Evolutionary conservation across 345 rosid genomes (phyloP).

Genomic region (Combretum micranthum): DNA sequence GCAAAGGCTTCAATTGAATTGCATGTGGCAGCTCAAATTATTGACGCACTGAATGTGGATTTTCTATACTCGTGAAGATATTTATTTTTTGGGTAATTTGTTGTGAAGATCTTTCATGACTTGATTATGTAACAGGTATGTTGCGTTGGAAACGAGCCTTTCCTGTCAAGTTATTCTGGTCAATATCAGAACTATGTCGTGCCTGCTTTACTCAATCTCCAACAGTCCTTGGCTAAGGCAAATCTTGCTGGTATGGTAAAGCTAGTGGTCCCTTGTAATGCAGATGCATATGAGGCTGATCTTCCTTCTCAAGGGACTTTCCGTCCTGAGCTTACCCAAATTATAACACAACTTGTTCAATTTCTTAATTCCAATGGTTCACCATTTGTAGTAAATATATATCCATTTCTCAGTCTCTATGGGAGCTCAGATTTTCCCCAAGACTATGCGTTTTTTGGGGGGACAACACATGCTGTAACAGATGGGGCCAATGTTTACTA

Average conservation of each 20-base stretch:
- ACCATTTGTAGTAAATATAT: constrained; percentile 85
- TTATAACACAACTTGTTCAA: constrained; percentile 72
- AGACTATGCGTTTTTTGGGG: constrained; percentile 86
- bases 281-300: constrained; percentile 80
- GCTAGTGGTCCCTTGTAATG: constrained; percentile 93
- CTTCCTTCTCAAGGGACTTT: constrained; percentile 90
- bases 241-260: constrained; percentile 80
- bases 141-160: constrained; percentile 98
- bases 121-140: constrained; percentile 40
- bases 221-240: constrained; percentile 68
- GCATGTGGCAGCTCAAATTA: no score
- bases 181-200: constrained; percentile 67
- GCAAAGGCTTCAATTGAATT: no score
- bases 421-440: constrained; percentile 88
- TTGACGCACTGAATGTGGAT: no score
- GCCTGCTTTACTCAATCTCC: constrained; percentile 77
- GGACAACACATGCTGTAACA: constrained; percentile 68
- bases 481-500: constrained; percentile 76
- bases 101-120: neutral
- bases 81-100: neutral
- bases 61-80: neutral
- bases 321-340: constrained; percentile 76
- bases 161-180: constrained; percentile 60
- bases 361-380: constrained; percentile 86
- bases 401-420: constrained; percentile 93